Base-by-base conservation (phyloP, 306 rosid genomes). In the Citrullus amarus region DNA sequence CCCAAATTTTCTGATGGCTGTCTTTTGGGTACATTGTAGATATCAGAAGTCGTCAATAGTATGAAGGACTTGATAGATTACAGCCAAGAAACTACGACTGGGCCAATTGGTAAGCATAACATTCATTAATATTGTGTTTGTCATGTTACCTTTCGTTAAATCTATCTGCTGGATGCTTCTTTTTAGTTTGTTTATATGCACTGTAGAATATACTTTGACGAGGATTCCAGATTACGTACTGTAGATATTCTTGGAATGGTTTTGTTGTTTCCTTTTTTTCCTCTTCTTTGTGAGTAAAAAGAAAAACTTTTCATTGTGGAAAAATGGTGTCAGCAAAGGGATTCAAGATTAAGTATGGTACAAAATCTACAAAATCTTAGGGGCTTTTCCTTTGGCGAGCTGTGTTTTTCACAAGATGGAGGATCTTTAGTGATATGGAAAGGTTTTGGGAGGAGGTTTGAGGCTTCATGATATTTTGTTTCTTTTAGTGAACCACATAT, bases 31-130 rank as follows among this genome's bases (percentile, higher is more conserved):
- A 59, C 22, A 48, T 34, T 87, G 87, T 90, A 93, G 98, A 93
- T 93, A 83, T 93, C 98, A 32, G 98, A 93, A 87, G 98, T 93
- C 50, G 97, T 93, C 80, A 93, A 93, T 86, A 93, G 98, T 81
- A 90, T 93, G 98, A 93, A 93, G 81, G 98, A 93, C 89, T 88
- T 93, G 90, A 92, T 93, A 73, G 97, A 92, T 89, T 89, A 90
- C 92, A 90, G 98, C 87, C 88, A 89, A 85, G 94, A 93, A 84
- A 93, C 96, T 9, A 81, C 78, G 58, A 89, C 91, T 70, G 98
- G 98, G 57, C 98, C 98, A 74, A 90, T 93, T 91, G 98, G 98
- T 93, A 86, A 88, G 96, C 76, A 70, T 80, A 62, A 38, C 76
- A 79, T 34, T 17, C 51, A 62, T 78, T 54, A 75, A 54, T 71